These are phyloP conservation scores for Aquilaria sinensis DNA, from an alignment of 345 rosid species.

Conservation along the genomic window DNA sequence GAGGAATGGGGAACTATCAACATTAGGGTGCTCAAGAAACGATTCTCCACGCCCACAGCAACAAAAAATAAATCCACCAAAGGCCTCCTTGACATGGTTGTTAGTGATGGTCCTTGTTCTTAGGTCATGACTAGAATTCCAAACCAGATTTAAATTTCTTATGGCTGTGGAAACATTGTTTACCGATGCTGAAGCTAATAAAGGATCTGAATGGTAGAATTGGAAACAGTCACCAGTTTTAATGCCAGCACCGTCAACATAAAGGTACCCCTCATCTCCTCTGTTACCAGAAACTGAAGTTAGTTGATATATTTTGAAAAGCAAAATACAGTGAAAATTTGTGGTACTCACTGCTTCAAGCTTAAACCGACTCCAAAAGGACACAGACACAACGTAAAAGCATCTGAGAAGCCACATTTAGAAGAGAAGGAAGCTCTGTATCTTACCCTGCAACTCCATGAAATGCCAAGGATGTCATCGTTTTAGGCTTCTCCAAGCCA, in stretches of 20 bases:
- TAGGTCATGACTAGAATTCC: conserved; percentile 13
- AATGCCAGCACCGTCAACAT: conserved; percentile 49
- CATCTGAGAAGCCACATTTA: conserved; percentile 4
- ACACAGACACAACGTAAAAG: not conserved
- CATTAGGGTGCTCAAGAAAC: conserved; percentile 35
- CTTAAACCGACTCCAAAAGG: no score
- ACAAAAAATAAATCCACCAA: conserved; percentile 69
- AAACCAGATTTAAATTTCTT: conserved; percentile 32
- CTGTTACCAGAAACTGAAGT: conserved; percentile 24
- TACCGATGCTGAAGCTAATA: conserved; percentile 35
- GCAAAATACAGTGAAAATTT: no score
- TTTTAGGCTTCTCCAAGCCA: conserved; percentile 46
- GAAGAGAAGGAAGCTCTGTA: conserved; percentile 7
- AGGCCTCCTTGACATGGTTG: conserved; percentile 24
- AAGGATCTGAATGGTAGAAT: conserved; percentile 43
- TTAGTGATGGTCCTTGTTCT: not conserved
- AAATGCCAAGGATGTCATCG: conserved; percentile 44
- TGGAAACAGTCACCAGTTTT: conserved; percentile 64
- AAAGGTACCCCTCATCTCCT: conserved; percentile 53
- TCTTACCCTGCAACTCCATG: conserved; percentile 58
- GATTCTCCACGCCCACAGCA: conserved; percentile 48
- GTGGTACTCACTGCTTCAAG: no score
- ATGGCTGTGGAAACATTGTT: conserved; percentile 26
- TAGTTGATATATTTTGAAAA: no score
- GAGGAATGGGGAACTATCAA: conserved; percentile 52